These are phyloP conservation scores for Graphilbum fragrans DNA, from an alignment of 2,329 filamentous ascomycete species.

Conservation along the genomic window DNA sequence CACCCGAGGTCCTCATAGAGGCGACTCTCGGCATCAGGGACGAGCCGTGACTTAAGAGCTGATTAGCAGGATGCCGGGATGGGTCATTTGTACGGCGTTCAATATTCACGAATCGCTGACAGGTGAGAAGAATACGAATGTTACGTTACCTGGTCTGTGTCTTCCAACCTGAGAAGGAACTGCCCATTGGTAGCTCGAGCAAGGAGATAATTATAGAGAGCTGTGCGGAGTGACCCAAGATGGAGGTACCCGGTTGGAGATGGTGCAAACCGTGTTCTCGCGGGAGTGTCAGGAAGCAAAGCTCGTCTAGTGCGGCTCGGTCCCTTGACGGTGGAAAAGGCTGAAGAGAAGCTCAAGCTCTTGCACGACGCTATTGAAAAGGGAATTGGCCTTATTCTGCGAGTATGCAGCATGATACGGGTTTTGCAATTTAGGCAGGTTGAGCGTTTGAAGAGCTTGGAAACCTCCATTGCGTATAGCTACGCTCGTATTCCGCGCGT, in stretches of 20 bases:
- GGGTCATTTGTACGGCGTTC: too few species aligned
- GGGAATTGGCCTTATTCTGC: too few species aligned
- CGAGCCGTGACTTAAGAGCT: slow-evolving; percentile 59
- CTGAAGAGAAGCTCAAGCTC: not conserved
- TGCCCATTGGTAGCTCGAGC: slow-evolving; percentile 79
- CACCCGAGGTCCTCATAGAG: slow-evolving; percentile 73
- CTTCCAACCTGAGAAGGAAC: slow-evolving; percentile 84
- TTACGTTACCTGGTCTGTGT: slow-evolving; percentile 69
- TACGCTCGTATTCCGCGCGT: too few species aligned
- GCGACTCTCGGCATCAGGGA: slow-evolving; percentile 65
- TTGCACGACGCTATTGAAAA: not conserved
- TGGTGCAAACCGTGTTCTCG: slow-evolving; percentile 80
- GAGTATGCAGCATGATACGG: too few species aligned
- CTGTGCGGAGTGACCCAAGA: slow-evolving; percentile 81
- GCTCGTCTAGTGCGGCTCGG: not conserved
- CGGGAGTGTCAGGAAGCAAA: slow-evolving; percentile 36
- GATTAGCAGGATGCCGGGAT: too few species aligned
- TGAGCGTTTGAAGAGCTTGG: too few species aligned
- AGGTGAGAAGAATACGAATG: not conserved
- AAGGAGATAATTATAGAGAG: slow-evolving; percentile 90
- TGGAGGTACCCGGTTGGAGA: slow-evolving; percentile 93
- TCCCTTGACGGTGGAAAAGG: not conserved
- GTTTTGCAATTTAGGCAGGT: too few species aligned
- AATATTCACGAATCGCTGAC: too few species aligned
- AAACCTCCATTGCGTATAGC: too few species aligned